Evolutionary conservation across 768 basidiomycete genomes (phyloP).

Genomic region (Tricholomella constricta): DNA sequence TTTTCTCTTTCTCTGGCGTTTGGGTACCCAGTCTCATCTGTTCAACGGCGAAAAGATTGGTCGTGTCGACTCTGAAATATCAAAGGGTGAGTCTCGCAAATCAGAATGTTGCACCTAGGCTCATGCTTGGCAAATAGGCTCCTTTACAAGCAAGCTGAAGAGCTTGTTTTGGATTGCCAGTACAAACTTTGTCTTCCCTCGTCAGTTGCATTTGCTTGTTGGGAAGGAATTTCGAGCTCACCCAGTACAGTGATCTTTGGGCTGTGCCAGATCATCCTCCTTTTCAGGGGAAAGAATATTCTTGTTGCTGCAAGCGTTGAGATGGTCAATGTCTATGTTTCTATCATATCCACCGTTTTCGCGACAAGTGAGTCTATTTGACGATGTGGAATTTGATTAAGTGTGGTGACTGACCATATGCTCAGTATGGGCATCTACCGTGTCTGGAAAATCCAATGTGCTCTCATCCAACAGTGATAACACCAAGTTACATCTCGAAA

Average conservation of each 20-base stretch:
- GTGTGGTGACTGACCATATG: background rate
- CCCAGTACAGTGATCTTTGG: background rate
- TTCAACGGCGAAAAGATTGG: background rate
- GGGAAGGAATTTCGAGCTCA: background rate
- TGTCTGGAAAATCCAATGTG: background rate
- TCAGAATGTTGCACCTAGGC: background rate
- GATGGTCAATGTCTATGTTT: conserved; percentile 2
- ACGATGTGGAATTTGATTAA: too few relatives aligned
- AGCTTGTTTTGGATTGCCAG: conserved; percentile 16
- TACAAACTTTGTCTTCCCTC: conserved; percentile 16
- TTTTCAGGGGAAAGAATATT: background rate
- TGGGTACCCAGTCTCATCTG: background rate
- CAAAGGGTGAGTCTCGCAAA: background rate
- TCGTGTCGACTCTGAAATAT: background rate
- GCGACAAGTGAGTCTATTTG: conserved; percentile 3
- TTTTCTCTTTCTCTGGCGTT: conserved; percentile 1
- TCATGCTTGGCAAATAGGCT: background rate
- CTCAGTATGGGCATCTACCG: background rate
- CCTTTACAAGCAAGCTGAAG: background rate
- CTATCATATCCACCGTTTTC: conserved; percentile 1
- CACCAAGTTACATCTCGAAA: too few relatives aligned
- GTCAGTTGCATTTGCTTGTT: background rate
- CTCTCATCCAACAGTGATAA: background rate
- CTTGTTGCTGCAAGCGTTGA: background rate
- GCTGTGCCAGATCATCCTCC: conserved; percentile 1